Percentiles rank a stretch among this genome's conserved stretches.
Evolutionary conservation across 2,329 filamentous ascomycete genomes (phyloP).

Genomic region (Cryphonectria nitschkei): DNA sequence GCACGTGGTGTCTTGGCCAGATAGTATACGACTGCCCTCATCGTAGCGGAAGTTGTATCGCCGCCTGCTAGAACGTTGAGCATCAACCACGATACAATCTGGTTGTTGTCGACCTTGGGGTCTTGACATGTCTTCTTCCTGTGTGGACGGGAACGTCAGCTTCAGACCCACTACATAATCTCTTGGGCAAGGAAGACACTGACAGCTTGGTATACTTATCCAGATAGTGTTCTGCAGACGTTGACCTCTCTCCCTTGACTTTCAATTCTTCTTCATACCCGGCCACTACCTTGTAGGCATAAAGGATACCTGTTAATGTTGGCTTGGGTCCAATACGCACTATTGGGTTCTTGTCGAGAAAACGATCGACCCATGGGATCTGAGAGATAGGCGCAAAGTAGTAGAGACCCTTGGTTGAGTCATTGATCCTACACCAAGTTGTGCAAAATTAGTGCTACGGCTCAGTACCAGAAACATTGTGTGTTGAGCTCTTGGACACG

Average conservation of each 20-base stretch:
- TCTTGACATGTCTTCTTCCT: constrained; percentile 3
- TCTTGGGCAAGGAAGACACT: background rate
- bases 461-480: background rate
- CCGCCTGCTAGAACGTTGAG: constrained; percentile 42
- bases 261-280: constrained; percentile 3
- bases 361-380: constrained; percentile 36
- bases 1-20: constrained; percentile 13
- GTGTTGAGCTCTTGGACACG: background rate
- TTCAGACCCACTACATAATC: background rate
- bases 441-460: background rate
- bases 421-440: constrained; percentile 3
- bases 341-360: constrained; percentile 38
- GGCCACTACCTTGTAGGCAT: constrained; percentile 14
- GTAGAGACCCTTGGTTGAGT: constrained; percentile 36
- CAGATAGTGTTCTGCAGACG: constrained; percentile 5
- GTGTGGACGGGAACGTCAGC: background rate
- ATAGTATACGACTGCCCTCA: constrained; percentile 44
- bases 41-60: constrained; percentile 42
- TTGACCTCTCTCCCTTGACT: background rate
- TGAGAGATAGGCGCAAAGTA: constrained; percentile 36
- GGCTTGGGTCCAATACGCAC: constrained; percentile 33
- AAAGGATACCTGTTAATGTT: constrained; percentile 11
- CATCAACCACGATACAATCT: constrained; percentile 41
- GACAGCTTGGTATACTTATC: constrained; percentile 15
- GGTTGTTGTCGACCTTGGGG: constrained; percentile 40